These are phyloP conservation scores for Ploettnerulaceae sp. DNA, from an alignment of 2,329 filamentous ascomycete species.

Conservation along the genomic window DNA sequence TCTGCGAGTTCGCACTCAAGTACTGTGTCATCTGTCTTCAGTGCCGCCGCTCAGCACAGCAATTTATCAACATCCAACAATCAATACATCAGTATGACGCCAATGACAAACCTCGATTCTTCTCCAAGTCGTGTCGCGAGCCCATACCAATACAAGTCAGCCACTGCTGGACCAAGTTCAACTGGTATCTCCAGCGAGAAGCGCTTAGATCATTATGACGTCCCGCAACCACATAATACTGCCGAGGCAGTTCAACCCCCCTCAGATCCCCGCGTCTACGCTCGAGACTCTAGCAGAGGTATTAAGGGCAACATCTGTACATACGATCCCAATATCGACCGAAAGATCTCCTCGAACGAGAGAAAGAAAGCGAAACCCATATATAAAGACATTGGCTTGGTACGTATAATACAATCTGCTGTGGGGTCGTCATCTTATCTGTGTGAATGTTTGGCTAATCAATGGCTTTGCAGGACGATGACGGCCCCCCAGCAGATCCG, in stretches of 20 bases:
- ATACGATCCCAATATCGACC: conserved; percentile 48
- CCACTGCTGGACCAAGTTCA: conserved; percentile 33
- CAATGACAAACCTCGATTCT: conserved; percentile 61
- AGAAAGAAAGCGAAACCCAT: conserved; percentile 55
- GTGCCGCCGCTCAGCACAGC: conserved; percentile 34
- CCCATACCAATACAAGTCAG: conserved; percentile 40
- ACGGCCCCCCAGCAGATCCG: conserved; percentile 74
- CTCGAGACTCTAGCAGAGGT: conserved; percentile 51
- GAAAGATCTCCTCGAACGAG: conserved; percentile 42
- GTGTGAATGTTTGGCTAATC: conserved; percentile 49
- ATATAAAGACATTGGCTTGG: conserved; percentile 61
- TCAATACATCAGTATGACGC: conserved; percentile 49
- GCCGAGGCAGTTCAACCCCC: conserved; percentile 20
- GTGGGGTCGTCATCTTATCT: conserved; percentile 57
- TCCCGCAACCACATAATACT: conserved; percentile 24
- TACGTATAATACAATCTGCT: conserved; percentile 46
- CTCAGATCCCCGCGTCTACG: conserved; percentile 38
- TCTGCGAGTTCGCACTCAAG: conserved; percentile 70
- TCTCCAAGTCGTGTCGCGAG: conserved; percentile 56
- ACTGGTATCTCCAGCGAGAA: conserved; percentile 31
- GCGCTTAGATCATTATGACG: conserved; percentile 28
- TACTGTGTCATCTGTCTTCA: conserved; percentile 68
- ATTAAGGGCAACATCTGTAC: conserved; percentile 54
- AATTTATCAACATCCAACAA: conserved; percentile 29
- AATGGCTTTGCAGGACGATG: conserved; percentile 67